Conservation (phyloP, 495 filamentous ascomycete species). For the Penicillium antarcticum region DNA sequence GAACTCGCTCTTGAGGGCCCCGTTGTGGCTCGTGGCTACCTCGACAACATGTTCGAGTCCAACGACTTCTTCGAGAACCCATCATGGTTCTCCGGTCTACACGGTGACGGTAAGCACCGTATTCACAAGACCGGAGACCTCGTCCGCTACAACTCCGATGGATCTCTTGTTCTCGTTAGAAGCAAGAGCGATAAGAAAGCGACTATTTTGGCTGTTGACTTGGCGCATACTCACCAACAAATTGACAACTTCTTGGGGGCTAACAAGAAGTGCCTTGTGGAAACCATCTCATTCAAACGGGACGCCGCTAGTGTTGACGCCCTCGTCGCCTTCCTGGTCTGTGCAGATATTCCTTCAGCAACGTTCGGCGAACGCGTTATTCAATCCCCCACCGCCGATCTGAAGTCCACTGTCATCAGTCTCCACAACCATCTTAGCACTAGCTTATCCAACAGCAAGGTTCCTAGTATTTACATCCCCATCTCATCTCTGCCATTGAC, state of each 20-base stretch:
- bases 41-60: slow-evolving; percentile 36
- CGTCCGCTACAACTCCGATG: slow-evolving; percentile 49
- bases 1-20: slow-evolving; percentile 64
- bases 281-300: slow-evolving; percentile 15
- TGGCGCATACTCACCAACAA: slow-evolving; percentile 43
- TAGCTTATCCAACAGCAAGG: slow-evolving; percentile 45
- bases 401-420: slow-evolving; percentile 13
- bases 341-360: background rate
- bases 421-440: slow-evolving; percentile 25
- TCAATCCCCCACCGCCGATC: slow-evolving; percentile 8
- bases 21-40: slow-evolving; percentile 48
- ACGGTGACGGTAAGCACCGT: background rate
- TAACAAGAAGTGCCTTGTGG: slow-evolving; percentile 21
- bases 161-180: slow-evolving; percentile 43
- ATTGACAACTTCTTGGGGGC: slow-evolving; percentile 13
- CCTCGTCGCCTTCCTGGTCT: slow-evolving; percentile 31
- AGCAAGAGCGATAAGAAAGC: slow-evolving; percentile 45
- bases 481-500: slow-evolving; percentile 50
- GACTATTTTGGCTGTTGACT: slow-evolving; percentile 44
- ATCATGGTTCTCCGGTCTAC: slow-evolving; percentile 33
- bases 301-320: slow-evolving; percentile 4
- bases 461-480: slow-evolving; percentile 58
- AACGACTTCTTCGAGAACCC: slow-evolving; percentile 49
- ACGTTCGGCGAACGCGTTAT: slow-evolving; percentile 6
- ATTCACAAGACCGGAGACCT: slow-evolving; percentile 52